These are phyloP conservation scores for Sarcodon aspratus DNA, from an alignment of 768 basidiomycete genomes.

Conservation along the genomic window DNA sequence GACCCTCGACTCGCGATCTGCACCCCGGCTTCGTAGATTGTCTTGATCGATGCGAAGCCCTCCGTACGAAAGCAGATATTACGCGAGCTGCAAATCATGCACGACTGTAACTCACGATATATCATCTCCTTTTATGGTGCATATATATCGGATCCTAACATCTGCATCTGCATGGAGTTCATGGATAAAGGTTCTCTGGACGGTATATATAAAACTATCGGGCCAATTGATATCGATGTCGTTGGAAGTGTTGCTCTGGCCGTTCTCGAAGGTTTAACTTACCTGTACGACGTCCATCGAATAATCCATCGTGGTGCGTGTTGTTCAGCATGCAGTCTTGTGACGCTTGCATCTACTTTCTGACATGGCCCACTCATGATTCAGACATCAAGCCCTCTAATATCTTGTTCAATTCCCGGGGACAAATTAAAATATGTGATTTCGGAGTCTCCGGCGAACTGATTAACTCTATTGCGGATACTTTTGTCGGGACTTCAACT, in stretches of 20 bases:
- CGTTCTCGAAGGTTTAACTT: slow-evolving; percentile 90
- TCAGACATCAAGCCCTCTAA: slow-evolving; percentile 99
- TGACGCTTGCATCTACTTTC: slow-evolving; percentile 1
- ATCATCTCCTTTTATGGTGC: slow-evolving; percentile 98
- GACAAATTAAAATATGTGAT: slow-evolving; percentile 98
- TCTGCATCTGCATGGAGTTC: slow-evolving; percentile 97
- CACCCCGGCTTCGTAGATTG: slow-evolving; percentile 46
- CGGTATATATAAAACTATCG: slow-evolving; percentile 92
- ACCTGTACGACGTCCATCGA: slow-evolving; percentile 93
- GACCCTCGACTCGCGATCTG: slow-evolving; percentile 1
- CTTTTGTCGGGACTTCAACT: slow-evolving; percentile 96
- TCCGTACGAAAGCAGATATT: slow-evolving; percentile 95
- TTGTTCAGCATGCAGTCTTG: too few relatives aligned
- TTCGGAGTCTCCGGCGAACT: slow-evolving; percentile 98
- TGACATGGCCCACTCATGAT: not conserved
- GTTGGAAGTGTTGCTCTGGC: slow-evolving; percentile 92
- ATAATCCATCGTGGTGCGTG: slow-evolving; percentile 93
- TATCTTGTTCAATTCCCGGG: slow-evolving; percentile 87
- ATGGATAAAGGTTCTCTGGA: slow-evolving; percentile 94
- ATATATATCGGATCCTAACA: slow-evolving; percentile 93
- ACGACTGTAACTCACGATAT: slow-evolving; percentile 86
- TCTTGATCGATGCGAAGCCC: slow-evolving; percentile 94
- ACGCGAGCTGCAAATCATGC: slow-evolving; percentile 97
- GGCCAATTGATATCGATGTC: slow-evolving; percentile 85
- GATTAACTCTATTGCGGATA: slow-evolving; percentile 98